Percentiles rank a stretch among this genome's conserved stretches.
These are phyloP conservation scores for Zymoseptoria tritici DNA, from an alignment of 2,329 filamentous ascomycete species.

Conservation along the genomic window DNA sequence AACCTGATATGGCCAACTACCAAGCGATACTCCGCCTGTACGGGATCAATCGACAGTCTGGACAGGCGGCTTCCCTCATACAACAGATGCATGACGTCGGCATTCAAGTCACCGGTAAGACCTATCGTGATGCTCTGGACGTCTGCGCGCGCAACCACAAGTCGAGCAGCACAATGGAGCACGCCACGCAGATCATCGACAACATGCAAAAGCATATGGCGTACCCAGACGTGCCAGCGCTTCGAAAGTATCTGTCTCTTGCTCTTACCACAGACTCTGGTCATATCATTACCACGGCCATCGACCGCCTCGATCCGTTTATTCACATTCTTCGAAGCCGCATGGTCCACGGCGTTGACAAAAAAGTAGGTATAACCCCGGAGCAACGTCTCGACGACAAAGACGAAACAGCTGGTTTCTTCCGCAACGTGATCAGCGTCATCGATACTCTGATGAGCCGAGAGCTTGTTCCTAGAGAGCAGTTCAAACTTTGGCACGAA, in stretches of 20 bases:
- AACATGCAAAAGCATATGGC: constrained; percentile 47
- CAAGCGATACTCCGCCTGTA: constrained; percentile 61
- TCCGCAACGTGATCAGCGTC: constrained; percentile 19
- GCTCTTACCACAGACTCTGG: constrained; percentile 39
- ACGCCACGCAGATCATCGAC: constrained; percentile 59
- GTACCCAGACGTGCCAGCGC: constrained; percentile 44
- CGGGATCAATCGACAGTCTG: constrained; percentile 58
- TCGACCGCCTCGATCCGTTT: constrained; percentile 20
- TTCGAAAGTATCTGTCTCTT: constrained; percentile 52
- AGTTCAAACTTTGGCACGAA: constrained; percentile 13
- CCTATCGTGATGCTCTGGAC: constrained; percentile 66
- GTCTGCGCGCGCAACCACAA: constrained; percentile 69
- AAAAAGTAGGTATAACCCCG: not conserved
- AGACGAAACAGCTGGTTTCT: constrained; percentile 14
- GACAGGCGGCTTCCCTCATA: constrained; percentile 54
- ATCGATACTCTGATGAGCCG: constrained; percentile 25
- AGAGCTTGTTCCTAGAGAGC: constrained; percentile 14
- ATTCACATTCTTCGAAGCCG: constrained; percentile 17
- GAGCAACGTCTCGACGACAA: constrained; percentile 4
- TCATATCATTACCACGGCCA: constrained; percentile 19
- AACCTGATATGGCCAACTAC: constrained; percentile 66
- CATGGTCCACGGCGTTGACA: constrained; percentile 16
- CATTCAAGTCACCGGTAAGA: constrained; percentile 36
- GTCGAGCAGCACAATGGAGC: constrained; percentile 60
- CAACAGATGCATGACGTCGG: constrained; percentile 25